phyloP scores from a whole-genome alignment of 805 yeast species.

The Metschnikowia borealis region DNA sequence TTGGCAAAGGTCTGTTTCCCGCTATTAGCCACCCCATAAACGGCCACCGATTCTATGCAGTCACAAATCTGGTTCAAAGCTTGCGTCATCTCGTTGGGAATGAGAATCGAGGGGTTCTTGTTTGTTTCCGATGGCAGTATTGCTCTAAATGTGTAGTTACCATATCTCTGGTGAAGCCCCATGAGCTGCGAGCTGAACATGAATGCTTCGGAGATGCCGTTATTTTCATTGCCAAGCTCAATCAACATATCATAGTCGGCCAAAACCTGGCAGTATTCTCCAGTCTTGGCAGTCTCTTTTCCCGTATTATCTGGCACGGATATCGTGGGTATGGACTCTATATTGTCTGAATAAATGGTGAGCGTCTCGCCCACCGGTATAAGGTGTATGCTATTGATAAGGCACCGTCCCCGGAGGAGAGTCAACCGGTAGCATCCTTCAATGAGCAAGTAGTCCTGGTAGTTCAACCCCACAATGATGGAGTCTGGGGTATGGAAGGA shows the following conservation, averaged over 20 bases:
- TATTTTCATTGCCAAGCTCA: slow-evolving; percentile 29
- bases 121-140: not conserved
- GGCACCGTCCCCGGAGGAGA: slow-evolving; percentile 46
- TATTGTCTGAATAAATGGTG: slow-evolving; percentile 29
- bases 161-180: slow-evolving; percentile 22
- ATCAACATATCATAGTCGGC: slow-evolving; percentile 40
- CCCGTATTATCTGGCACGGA: slow-evolving; percentile 37
- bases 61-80: slow-evolving; percentile 5
- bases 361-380: slow-evolving; percentile 24
- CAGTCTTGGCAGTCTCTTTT: slow-evolving; percentile 17
- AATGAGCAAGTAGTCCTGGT: slow-evolving; percentile 40
- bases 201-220: slow-evolving; percentile 47
- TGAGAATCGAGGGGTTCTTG: slow-evolving; percentile 3
- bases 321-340: slow-evolving; percentile 41
- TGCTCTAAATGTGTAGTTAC: slow-evolving; percentile 12
- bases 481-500: slow-evolving; percentile 12
- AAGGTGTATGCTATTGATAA: slow-evolving; percentile 37
- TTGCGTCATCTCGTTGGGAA: slow-evolving; percentile 6
- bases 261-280: slow-evolving; percentile 19
- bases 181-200: slow-evolving; percentile 43
- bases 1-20: slow-evolving; percentile 77
- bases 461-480: slow-evolving; percentile 37
- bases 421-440: slow-evolving; percentile 45
- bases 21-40: slow-evolving; percentile 66
- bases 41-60: slow-evolving; percentile 28